These are phyloP conservation scores for Triangularia verruculosa DNA, from an alignment of 2,329 filamentous ascomycete species.

Conservation along the genomic window DNA sequence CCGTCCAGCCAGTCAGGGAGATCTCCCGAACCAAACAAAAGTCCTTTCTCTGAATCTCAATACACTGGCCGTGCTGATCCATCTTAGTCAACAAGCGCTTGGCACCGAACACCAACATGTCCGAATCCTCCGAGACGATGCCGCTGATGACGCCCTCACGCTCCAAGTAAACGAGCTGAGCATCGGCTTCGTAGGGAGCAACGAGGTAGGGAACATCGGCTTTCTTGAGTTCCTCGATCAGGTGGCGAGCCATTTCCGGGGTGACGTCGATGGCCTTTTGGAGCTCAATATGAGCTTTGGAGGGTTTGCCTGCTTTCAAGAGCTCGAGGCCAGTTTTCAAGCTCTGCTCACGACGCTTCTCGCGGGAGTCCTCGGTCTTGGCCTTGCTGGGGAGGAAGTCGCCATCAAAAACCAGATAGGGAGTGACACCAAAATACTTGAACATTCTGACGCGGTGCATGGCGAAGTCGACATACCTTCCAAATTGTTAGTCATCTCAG, in stretches of 20 bases:
- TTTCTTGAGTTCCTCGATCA: constrained; percentile 89
- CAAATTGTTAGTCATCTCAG: constrained; percentile 1
- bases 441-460: constrained; percentile 93
- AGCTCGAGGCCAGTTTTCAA: constrained; percentile 74
- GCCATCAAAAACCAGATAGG: constrained; percentile 94
- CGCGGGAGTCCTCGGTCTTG: constrained; percentile 74
- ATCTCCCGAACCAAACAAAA: constrained; percentile 88
- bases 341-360: constrained; percentile 72
- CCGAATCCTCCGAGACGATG: constrained; percentile 94
- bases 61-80: constrained; percentile 87
- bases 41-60: constrained; percentile 85
- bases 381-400: constrained; percentile 94
- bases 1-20: constrained; percentile 86
- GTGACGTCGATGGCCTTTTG: constrained; percentile 96
- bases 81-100: constrained; percentile 89
- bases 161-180: constrained; percentile 94
- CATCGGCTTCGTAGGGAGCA: constrained; percentile 94
- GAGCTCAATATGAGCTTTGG: constrained; percentile 79
- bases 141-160: constrained; percentile 77
- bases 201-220: constrained; percentile 81
- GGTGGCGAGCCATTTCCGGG: constrained; percentile 85
- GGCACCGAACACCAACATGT: constrained; percentile 91
- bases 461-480: constrained; percentile 82
- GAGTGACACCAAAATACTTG: constrained; percentile 87
- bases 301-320: constrained; percentile 73